Conservation (phyloP, 495 filamentous ascomycete species). For the Penicillium salamii region DNA sequence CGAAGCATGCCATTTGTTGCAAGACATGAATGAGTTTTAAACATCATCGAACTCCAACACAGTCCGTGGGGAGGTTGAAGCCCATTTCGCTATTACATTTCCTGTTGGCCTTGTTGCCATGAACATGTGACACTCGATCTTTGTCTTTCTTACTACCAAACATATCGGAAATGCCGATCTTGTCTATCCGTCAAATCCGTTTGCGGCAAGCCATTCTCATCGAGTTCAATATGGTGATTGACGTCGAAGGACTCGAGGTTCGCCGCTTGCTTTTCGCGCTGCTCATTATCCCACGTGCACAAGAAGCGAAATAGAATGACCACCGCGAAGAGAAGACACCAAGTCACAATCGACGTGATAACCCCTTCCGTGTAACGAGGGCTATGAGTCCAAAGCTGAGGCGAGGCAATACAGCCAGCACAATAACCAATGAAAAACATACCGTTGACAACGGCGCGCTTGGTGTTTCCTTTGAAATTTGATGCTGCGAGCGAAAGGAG, state of each 20-base stretch:
- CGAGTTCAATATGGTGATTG: conserved; percentile 4
- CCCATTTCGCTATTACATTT: too few relatives aligned
- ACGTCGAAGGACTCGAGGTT: background rate
- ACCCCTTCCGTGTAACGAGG: conserved; percentile 28
- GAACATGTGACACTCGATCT: too few relatives aligned
- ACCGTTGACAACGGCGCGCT: conserved; percentile 48
- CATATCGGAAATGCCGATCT: conserved; percentile 20
- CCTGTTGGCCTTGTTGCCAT: too few relatives aligned
- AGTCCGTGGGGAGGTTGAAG: too few relatives aligned
- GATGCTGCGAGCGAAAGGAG: conserved; percentile 50
- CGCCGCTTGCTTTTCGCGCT: conserved; percentile 6
- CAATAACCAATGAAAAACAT: conserved; percentile 40
- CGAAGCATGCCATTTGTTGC: background rate
- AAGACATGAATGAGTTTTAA: too few relatives aligned
- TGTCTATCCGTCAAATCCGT: conserved; percentile 24
- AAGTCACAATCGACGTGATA: conserved; percentile 27
- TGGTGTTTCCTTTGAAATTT: conserved; percentile 64
- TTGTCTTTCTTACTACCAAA: conserved; percentile 7
- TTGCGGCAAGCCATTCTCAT: conserved; percentile 16
- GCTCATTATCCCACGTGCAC: conserved; percentile 21
- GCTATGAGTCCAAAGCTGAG: conserved; percentile 30
- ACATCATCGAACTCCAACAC: too few relatives aligned
- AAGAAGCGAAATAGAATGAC: conserved; percentile 22
- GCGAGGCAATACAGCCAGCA: conserved; percentile 29
- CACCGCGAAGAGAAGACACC: conserved; percentile 23